Evolutionary conservation across 2,329 filamentous ascomycete species (phyloP).

Genomic region (Zelopaecilomyces penicillatus): DNA sequence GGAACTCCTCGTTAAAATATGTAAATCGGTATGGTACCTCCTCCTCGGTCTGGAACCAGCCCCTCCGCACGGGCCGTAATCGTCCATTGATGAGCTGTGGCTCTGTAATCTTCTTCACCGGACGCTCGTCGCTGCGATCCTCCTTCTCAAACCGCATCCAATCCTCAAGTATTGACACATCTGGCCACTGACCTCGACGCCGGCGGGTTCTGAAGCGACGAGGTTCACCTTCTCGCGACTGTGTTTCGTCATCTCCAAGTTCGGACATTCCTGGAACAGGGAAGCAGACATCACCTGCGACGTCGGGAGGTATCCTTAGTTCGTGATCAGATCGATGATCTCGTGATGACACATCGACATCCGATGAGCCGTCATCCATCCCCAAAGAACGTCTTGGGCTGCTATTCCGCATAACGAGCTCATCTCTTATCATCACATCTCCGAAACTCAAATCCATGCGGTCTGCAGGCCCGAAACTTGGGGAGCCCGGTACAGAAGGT

Average conservation of each 20-base stretch:
- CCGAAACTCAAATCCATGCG: slow-evolving; percentile 50
- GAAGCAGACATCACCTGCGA: slow-evolving; percentile 87
- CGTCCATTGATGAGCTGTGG: slow-evolving; percentile 87
- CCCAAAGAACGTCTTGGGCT: slow-evolving; percentile 20
- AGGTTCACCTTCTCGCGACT: slow-evolving; percentile 33
- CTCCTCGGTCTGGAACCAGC: slow-evolving; percentile 82
- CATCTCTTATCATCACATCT: slow-evolving; percentile 64
- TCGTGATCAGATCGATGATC: slow-evolving; percentile 21
- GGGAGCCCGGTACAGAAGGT: slow-evolving; percentile 58
- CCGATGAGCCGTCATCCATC: slow-evolving; percentile 25
- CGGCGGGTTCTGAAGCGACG: slow-evolving; percentile 39
- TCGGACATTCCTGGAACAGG: slow-evolving; percentile 67
- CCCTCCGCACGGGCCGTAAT: slow-evolving; percentile 67
- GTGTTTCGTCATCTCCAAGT: slow-evolving; percentile 66
- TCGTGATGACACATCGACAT: slow-evolving; percentile 15
- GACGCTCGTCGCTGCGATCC: slow-evolving; percentile 64
- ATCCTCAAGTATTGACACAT: slow-evolving; percentile 73
- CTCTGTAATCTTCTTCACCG: slow-evolving; percentile 87
- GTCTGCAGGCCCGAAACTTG: slow-evolving; percentile 40
- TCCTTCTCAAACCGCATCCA: slow-evolving; percentile 91
- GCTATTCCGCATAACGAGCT: slow-evolving; percentile 37
- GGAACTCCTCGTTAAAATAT: slow-evolving; percentile 97
- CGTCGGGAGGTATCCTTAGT: slow-evolving; percentile 50
- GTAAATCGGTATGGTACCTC: slow-evolving; percentile 92
- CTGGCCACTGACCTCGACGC: slow-evolving; percentile 72